phyloP scores from a whole-genome alignment of 441 rosid genomes.

The Aquilaria agallochum region DNA sequence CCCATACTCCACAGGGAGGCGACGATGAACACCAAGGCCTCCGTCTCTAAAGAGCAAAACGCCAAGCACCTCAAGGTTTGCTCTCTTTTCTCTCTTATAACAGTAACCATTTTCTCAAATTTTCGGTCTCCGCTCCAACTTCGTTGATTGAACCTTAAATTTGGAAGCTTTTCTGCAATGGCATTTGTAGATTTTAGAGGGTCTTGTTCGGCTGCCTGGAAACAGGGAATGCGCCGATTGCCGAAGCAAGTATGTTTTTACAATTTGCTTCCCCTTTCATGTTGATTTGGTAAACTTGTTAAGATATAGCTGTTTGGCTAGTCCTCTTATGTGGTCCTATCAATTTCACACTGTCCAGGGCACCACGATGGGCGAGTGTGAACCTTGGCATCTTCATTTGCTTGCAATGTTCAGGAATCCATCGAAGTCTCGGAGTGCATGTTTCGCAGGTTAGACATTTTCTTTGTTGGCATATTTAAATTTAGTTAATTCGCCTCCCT shows the following conservation, averaged over 20 bases:
- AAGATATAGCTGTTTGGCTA: neutral
- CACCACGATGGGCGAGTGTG: slow-evolving; percentile 92
- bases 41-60: slow-evolving; percentile 71
- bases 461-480: neutral
- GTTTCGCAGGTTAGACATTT: slow-evolving; percentile 57
- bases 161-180: neutral
- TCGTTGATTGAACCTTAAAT: neutral
- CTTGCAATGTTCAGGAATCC: slow-evolving; percentile 90
- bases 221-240: slow-evolving; percentile 87
- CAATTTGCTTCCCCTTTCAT: neutral
- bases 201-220: slow-evolving; percentile 60
- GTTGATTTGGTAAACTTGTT: slow-evolving; percentile 5
- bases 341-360: slow-evolving; percentile 29
- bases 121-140: neutral
- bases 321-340: neutral
- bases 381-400: slow-evolving; percentile 86
- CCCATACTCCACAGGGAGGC: neutral
- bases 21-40: slow-evolving; percentile 66
- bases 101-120: neutral
- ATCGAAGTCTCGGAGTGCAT: slow-evolving; percentile 84
- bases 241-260: slow-evolving; percentile 43
- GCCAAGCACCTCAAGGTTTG: slow-evolving; percentile 71
- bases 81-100: neutral
- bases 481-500: neutral
- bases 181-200: slow-evolving; percentile 59